Conservation (phyloP, 139 green algal species). For the Haematococcus lacustris region DNA sequence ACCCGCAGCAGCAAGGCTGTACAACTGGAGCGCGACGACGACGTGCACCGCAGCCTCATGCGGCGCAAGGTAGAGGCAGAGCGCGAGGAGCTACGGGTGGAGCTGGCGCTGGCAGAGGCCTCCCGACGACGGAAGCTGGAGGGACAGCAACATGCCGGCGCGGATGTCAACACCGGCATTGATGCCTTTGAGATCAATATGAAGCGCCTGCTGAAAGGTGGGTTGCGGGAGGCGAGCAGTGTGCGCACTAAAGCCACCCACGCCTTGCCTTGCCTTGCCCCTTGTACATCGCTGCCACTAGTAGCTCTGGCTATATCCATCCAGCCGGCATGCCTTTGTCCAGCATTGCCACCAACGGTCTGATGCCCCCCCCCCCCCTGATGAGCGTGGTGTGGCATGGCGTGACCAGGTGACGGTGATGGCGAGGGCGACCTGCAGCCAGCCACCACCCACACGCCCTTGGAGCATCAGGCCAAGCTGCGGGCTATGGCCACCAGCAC, state of each 20-base stretch:
- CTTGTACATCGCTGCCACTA: no score
- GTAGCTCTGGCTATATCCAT: no score
- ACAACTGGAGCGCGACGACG: conserved; percentile 35
- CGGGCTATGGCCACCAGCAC: conserved; percentile 27
- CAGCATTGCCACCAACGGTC: no score
- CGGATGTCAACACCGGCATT: conserved; percentile 52
- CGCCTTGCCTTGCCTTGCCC: no score
- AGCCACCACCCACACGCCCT: conserved; percentile 16
- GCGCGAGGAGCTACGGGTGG: conserved; percentile 53
- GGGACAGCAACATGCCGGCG: conserved; percentile 23
- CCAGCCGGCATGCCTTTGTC: no score
- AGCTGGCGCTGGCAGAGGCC: conserved; percentile 49
- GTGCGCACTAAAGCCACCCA: no score
- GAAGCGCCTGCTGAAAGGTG: conserved; percentile 41
- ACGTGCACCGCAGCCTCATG: conserved; percentile 36
- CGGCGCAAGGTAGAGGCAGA: conserved; percentile 45
- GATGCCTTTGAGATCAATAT: conserved; percentile 70
- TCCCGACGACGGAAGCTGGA: conserved; percentile 18
- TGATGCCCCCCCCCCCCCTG: no score
- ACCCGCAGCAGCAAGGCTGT: no score
- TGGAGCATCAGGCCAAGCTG: conserved; percentile 48
- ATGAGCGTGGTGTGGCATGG: no score
- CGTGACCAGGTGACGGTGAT: conserved; percentile 3
- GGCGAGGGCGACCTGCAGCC: conserved; percentile 2
- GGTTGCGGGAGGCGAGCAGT: background rate